Base-by-base conservation (phyloP, 2,329 filamentous ascomycete species). In the Cladophialophora chaetospira region DNA sequence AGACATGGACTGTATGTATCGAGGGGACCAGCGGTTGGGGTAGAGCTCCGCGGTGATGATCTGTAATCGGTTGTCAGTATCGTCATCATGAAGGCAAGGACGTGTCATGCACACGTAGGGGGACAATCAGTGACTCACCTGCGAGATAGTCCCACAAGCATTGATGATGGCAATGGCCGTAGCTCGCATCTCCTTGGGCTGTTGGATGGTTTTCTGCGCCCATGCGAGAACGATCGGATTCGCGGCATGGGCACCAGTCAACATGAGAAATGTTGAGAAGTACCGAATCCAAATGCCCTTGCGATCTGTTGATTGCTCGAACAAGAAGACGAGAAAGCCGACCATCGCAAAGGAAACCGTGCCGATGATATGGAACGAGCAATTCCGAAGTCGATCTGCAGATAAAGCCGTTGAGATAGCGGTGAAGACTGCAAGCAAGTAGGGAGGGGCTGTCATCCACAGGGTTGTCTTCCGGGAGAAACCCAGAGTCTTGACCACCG, bases 351-450 rank as follows among this genome's bases (percentile, higher is more conserved):
- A 60, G 4, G 57, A 36, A 11, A 53, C 53, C 17, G 88, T 87
- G 1, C 83, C 55, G 0, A 78, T 76, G 56, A 90, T 79, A 70
- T 91, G 88, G 68, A 81, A 83, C 70, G 85, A 90, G 4, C 87
- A 81, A 71, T 91, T 87, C 17, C 85, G 84, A 0, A 84, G 88
- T 38, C 78, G 79, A 23, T 61, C 63, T 11, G 87, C 86, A 69
- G 89, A 86, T 78, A 83, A 85, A 2, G 87, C 84, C 62, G 88
- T 89, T 45, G 77, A 54, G 60, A 85, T 84, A 1, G 84, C 82
- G 0, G 81, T 82, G 35, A 88, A 78, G 28, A 62, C 57, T 21
- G 23, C 52, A 25, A 64, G 8, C 21, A 64, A 15, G 46, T 63
- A 65, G 13, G 63, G 62, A 11, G 87, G 87, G 0, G 80, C 82